These are phyloP conservation scores for Alternaria viburni DNA, from an alignment of 2,329 filamentous ascomycete genomes.

Conservation along the genomic window DNA sequence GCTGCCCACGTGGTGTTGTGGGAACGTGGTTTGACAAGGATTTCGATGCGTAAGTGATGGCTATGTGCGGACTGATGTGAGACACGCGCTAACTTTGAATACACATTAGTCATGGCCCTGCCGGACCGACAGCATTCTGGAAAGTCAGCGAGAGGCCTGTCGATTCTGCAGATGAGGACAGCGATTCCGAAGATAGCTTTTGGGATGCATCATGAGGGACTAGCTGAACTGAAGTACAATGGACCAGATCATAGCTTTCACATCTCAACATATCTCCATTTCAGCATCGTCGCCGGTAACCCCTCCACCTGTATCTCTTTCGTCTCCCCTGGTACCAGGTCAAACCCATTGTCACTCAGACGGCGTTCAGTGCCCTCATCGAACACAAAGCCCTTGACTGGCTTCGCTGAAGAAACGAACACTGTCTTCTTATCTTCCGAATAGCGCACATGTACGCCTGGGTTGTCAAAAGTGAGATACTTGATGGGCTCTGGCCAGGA, in stretches of 20 bases:
- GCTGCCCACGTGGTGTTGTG: slow-evolving; percentile 70
- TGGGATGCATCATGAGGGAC: background rate
- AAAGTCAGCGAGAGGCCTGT: slow-evolving; percentile 64
- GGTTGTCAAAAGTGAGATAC: slow-evolving; percentile 60
- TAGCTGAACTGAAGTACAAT: background rate
- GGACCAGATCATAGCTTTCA: background rate
- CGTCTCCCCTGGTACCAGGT: slow-evolving; percentile 28
- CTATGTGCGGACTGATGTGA: rapidly evolving
- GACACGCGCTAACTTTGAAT: rapidly evolving
- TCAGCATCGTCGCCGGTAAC: slow-evolving; percentile 8
- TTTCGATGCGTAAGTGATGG: slow-evolving; percentile 55
- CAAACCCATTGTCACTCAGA: slow-evolving; percentile 39
- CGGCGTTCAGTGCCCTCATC: slow-evolving; percentile 23
- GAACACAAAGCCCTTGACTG: slow-evolving; percentile 65
- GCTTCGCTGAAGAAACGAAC: slow-evolving; percentile 57
- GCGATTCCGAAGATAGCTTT: background rate
- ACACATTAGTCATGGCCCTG: slow-evolving; percentile 64
- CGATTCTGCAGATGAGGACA: slow-evolving; percentile 12
- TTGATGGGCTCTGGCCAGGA: slow-evolving; percentile 68
- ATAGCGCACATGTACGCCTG: slow-evolving; percentile 51
- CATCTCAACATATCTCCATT: slow-evolving; percentile 32
- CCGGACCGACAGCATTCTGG: slow-evolving; percentile 79
- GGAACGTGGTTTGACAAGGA: slow-evolving; percentile 82
- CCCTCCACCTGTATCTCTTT: slow-evolving; percentile 23
- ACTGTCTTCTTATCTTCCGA: slow-evolving; percentile 42